phyloP scores from a whole-genome alignment of 805 yeast genomes.

The Lipomyces spencermartinsiae region DNA sequence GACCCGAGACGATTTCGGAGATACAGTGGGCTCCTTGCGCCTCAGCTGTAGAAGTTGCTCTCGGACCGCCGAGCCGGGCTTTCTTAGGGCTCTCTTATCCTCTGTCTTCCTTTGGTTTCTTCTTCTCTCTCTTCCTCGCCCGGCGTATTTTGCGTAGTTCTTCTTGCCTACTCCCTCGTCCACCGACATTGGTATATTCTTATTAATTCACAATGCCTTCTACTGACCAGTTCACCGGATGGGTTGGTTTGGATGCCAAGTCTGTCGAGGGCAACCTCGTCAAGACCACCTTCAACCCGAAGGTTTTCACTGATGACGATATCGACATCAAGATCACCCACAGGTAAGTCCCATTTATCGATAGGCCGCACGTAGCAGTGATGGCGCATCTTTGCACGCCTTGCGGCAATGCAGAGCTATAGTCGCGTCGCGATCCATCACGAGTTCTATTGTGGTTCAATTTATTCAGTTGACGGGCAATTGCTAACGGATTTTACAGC shows the following conservation, averaged over 20 bases:
- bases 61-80: no score
- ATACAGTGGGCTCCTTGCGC: no score
- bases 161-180: neutral
- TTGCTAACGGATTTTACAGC: slow-evolving; percentile 24
- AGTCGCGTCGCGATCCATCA: neutral
- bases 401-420: neutral
- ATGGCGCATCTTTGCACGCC: neutral
- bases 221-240: slow-evolving; percentile 37
- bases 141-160: neutral
- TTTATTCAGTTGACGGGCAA: neutral
- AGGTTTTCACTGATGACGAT: slow-evolving; percentile 37
- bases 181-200: neutral
- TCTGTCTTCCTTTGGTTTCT: neutral
- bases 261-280: slow-evolving; percentile 39
- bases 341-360: slow-evolving; percentile 25
- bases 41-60: no score
- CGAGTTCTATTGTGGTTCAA: neutral
- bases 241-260: slow-evolving; percentile 34
- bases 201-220: slow-evolving; percentile 23
- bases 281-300: slow-evolving; percentile 33
- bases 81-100: neutral
- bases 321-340: slow-evolving; percentile 37
- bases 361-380: neutral
- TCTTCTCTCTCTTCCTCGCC: neutral
- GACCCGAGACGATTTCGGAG: no score